These are phyloP conservation scores for Neurospora terricola DNA, from an alignment of 495 filamentous ascomycete species.

Conservation along the genomic window DNA sequence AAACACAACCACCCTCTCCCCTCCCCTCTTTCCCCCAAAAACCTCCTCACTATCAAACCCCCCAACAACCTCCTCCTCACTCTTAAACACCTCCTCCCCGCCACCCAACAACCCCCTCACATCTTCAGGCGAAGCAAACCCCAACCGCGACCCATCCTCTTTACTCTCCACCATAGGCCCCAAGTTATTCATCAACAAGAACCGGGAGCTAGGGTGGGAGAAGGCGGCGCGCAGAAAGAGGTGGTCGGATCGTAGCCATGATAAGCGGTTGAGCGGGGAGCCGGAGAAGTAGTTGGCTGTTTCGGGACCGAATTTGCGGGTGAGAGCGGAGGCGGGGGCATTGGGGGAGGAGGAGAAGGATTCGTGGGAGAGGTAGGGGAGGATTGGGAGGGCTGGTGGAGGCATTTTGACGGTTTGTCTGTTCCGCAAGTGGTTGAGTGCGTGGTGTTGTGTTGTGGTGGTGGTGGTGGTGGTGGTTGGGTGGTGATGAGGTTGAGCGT, in stretches of 20 bases:
- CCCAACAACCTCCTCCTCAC: background rate
- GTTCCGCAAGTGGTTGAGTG: too few relatives aligned
- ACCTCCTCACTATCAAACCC: background rate
- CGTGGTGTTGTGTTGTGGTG: too few relatives aligned
- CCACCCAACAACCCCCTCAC: background rate
- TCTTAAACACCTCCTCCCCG: background rate
- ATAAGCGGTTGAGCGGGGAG: conserved; percentile 52
- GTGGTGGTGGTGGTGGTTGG: background rate
- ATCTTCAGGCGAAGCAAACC: background rate
- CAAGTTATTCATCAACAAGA: conserved; percentile 71
- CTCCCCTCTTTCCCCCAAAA: background rate
- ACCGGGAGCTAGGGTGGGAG: conserved; percentile 56
- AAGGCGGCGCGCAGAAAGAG: conserved; percentile 68
- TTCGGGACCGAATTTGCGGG: conserved; percentile 80
- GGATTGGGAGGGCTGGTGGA: conserved; percentile 23
- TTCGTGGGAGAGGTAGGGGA: conserved; percentile 44
- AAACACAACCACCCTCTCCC: background rate
- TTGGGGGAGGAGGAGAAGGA: conserved; percentile 44
- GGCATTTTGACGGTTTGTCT: too few relatives aligned
- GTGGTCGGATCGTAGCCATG: conserved; percentile 76
- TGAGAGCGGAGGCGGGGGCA: conserved; percentile 74
- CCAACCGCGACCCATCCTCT: background rate
- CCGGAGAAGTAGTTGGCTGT: conserved; percentile 93
- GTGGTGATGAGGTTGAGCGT: background rate
- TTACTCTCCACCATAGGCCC: conserved; percentile 53